Evolutionary conservation across 2,329 filamentous ascomycete species (phyloP).

Genomic region (Botrytis fabae): DNA sequence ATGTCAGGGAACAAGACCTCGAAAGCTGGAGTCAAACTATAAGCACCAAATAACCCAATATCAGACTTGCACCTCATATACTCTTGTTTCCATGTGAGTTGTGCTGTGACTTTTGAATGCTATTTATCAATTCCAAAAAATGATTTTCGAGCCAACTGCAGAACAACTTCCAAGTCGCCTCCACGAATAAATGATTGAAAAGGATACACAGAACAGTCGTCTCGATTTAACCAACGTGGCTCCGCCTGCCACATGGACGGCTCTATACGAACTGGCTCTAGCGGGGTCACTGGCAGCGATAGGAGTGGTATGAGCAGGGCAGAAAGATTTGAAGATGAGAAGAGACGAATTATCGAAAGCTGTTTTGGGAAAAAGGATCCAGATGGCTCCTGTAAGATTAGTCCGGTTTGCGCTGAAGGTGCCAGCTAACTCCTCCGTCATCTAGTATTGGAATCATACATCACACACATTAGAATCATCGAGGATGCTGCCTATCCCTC

Average conservation of each 20-base stretch:
- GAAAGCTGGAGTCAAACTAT: slow-evolving; percentile 5
- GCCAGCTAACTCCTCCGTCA: slow-evolving; percentile 29
- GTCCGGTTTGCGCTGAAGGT: slow-evolving; percentile 10
- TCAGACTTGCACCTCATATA: slow-evolving; percentile 5
- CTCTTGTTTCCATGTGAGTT: neutral
- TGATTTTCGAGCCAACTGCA: slow-evolving; percentile 15
- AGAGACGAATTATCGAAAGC: slow-evolving; percentile 88
- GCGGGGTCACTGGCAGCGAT: slow-evolving; percentile 38
- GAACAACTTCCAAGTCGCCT: slow-evolving; percentile 6
- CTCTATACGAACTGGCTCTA: slow-evolving; percentile 39
- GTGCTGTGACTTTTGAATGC: neutral
- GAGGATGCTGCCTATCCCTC: slow-evolving; percentile 86
- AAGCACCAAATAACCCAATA: slow-evolving; percentile 20
- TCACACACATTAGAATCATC: slow-evolving; percentile 89
- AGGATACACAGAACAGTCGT: slow-evolving; percentile 19
- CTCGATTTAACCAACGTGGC: slow-evolving; percentile 34
- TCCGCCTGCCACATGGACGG: slow-evolving; percentile 42
- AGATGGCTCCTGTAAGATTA: slow-evolving; percentile 71
- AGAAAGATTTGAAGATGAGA: slow-evolving; percentile 95
- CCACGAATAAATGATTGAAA: slow-evolving; percentile 21
- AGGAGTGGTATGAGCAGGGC: slow-evolving; percentile 49
- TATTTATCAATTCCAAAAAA: slow-evolving; percentile 6
- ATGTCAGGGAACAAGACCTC: slow-evolving; percentile 16
- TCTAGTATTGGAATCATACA: slow-evolving; percentile 86
- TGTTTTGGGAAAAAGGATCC: slow-evolving; percentile 90